Percentiles rank a stretch among this genome's conserved stretches.
Conservation (phyloP, 345 rosid species). For the Arabis alpina region DNA sequence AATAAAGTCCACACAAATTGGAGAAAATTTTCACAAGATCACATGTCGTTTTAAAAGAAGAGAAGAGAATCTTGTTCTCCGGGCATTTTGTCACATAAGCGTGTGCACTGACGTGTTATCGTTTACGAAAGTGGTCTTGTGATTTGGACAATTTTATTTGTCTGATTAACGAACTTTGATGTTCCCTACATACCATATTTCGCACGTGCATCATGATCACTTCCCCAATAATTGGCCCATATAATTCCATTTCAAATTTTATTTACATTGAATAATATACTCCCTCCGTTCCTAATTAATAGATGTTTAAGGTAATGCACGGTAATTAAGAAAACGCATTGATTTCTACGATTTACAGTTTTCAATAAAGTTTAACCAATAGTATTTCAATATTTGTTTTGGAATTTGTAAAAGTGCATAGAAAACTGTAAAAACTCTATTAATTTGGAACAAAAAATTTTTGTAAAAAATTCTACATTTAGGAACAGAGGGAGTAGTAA, state of each 20-base stretch:
- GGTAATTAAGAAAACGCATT: no score
- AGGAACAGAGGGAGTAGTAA: no score
- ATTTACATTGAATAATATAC: neutral
- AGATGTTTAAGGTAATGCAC: no score
- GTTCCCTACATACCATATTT: slow-evolving; percentile 10
- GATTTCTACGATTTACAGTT: no score
- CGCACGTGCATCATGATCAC: slow-evolving; percentile 14
- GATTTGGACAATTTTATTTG: slow-evolving; percentile 18
- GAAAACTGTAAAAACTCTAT: no score
- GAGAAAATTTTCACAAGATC: neutral
- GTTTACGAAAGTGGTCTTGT: neutral
- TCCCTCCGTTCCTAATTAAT: no score
- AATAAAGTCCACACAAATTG: slow-evolving; percentile 8
- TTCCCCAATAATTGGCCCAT: slow-evolving; percentile 1
- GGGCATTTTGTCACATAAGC: slow-evolving; percentile 18
- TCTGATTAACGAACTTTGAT: slow-evolving; percentile 14
- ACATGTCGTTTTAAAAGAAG: neutral
- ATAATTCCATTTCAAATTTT: neutral
- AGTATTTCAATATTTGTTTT: no score
- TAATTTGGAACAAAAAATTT: no score
- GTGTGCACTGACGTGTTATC: slow-evolving; percentile 18
- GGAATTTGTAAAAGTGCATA: no score
- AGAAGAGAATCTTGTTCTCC: neutral
- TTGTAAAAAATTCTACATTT: no score
- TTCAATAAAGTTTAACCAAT: no score